Conservation (phyloP, 164 flowering plant genomes). For the Hamamelis virginiana region DNA sequence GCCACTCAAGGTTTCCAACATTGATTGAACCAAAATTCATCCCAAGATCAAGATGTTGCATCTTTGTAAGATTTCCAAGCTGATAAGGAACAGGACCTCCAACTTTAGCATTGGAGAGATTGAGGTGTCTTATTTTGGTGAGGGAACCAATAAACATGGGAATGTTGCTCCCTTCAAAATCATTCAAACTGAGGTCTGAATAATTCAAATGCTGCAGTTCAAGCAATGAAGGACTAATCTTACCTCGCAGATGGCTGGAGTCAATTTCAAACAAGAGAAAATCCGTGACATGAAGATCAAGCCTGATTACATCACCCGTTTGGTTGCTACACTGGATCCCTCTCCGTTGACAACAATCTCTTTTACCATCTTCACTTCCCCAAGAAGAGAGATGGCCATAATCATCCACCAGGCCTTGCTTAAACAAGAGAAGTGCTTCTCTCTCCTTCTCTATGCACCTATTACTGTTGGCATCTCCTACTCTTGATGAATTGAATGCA, state of each 20-base stretch:
- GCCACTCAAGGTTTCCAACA: conserved; percentile 11
- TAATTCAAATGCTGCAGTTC: conserved; percentile 20
- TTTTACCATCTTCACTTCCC: neutral
- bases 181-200: conserved; percentile 23
- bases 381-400: conserved; percentile 11
- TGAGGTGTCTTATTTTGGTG: neutral
- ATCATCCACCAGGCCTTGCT: neutral
- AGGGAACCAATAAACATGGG: conserved; percentile 31
- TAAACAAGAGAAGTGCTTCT: conserved; percentile 13
- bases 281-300: conserved; percentile 17
- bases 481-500: too few relatives aligned
- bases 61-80: conserved; percentile 27
- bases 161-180: conserved; percentile 10
- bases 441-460: conserved; percentile 13
- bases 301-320: conserved; percentile 23
- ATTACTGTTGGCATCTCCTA: too few relatives aligned
- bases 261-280: too few relatives aligned
- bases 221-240: conserved; percentile 14
- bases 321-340: conserved; percentile 18
- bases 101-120: neutral
- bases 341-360: conserved; percentile 26
- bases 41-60: conserved; percentile 25
- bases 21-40: neutral
- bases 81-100: conserved; percentile 16
- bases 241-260: neutral